Percentiles rank a stretch among this genome's conserved stretches.
phyloP scores from a whole-genome alignment of 805 yeast genomes.

The Scheffersomyces amazonensis region DNA sequence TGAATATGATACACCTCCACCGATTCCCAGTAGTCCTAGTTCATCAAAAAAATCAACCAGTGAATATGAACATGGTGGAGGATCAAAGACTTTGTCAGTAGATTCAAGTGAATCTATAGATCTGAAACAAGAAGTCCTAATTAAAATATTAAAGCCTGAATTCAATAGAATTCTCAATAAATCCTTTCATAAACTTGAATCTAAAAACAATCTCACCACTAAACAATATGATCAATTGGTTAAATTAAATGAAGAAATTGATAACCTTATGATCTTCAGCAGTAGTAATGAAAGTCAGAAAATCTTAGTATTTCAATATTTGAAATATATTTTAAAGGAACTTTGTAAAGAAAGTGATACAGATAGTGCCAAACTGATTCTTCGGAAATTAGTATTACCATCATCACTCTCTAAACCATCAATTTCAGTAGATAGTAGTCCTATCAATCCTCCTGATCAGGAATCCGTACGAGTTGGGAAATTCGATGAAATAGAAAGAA shows the following conservation, averaged over 20 bases:
- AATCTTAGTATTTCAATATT: constrained; percentile 34
- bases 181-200: constrained; percentile 37
- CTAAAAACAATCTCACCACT: constrained; percentile 25
- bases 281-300: constrained; percentile 17
- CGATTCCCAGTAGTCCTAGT: constrained; percentile 11
- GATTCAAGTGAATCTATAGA: not conserved
- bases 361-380: constrained; percentile 9
- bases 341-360: constrained; percentile 17
- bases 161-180: constrained; percentile 37
- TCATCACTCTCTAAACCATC: constrained; percentile 16
- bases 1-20: constrained; percentile 8
- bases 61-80: not conserved
- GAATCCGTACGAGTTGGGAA: constrained; percentile 3
- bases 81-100: not conserved
- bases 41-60: constrained; percentile 9
- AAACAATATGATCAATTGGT: constrained; percentile 36
- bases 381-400: constrained; percentile 36
- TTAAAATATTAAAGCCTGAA: constrained; percentile 18
- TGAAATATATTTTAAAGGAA: constrained; percentile 39
- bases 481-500: constrained; percentile 40
- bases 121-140: constrained; percentile 13
- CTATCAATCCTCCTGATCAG: not conserved
- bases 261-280: constrained; percentile 23
- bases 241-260: constrained; percentile 31
- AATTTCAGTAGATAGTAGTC: too few relatives aligned